These are phyloP conservation scores for Lasiodiplodia citricola DNA, from an alignment of 2,329 filamentous ascomycete genomes.

Conservation along the genomic window DNA sequence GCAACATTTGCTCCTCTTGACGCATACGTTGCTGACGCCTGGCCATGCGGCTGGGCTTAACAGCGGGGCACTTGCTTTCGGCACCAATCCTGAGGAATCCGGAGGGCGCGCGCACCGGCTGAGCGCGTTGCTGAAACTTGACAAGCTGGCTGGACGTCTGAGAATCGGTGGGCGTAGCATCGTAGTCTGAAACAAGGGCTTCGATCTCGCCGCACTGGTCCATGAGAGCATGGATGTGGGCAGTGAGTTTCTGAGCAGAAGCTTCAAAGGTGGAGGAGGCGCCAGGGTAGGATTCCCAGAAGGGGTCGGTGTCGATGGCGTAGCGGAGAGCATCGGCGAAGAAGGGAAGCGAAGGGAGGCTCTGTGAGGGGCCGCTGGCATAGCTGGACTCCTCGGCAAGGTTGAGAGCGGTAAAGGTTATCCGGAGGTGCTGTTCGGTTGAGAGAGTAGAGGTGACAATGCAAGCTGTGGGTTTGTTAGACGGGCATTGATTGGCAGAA, in stretches of 20 bases:
- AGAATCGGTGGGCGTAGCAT: conserved; percentile 34
- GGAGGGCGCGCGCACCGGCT: conserved; percentile 10
- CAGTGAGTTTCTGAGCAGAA: conserved; percentile 49
- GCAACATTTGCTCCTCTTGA: conserved; percentile 50
- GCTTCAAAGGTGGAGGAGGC: conserved; percentile 51
- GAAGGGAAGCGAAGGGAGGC: conserved; percentile 28
- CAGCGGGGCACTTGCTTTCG: conserved; percentile 23
- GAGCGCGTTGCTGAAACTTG: conserved; percentile 10
- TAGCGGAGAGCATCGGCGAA: conserved; percentile 43
- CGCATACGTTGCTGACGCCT: conserved; percentile 52
- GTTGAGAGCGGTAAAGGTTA: conserved; percentile 54
- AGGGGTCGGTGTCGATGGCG: conserved; percentile 48
- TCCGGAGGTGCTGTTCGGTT: conserved; percentile 54
- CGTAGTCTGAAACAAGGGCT: conserved; percentile 39
- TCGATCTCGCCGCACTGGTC: conserved; percentile 50
- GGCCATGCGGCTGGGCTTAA: conserved; percentile 51
- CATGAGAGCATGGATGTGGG: conserved; percentile 54
- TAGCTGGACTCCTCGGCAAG: conserved; percentile 47
- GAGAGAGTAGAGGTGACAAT: conserved; percentile 50
- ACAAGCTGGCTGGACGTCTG: conserved; percentile 26
- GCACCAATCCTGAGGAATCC: conserved; percentile 5
- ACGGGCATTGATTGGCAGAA: not conserved
- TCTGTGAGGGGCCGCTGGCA: conserved; percentile 41
- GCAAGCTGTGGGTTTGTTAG: conserved; percentile 45
- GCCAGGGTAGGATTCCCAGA: conserved; percentile 47